These are phyloP conservation scores for Aspergillus jensenii DNA, from an alignment of 2,329 filamentous ascomycete species.

Conservation along the genomic window DNA sequence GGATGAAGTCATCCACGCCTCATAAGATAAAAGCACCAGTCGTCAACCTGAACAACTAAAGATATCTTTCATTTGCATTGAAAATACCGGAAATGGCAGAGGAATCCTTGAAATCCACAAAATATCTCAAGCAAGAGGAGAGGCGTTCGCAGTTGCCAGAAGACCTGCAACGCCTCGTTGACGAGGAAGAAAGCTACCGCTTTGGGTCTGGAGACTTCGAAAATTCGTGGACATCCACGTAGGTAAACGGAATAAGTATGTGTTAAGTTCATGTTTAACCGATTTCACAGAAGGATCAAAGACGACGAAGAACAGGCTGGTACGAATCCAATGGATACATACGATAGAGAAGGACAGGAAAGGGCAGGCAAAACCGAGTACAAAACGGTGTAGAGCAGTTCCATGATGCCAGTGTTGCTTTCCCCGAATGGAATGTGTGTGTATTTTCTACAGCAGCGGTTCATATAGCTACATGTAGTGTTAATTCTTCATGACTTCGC, in stretches of 20 bases:
- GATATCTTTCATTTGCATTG: neutral
- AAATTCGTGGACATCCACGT: neutral
- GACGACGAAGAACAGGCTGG: neutral
- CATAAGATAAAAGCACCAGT: neutral
- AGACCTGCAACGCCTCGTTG: neutral
- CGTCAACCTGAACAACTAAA: no score
- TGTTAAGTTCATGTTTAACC: neutral
- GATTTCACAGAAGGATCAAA: neutral
- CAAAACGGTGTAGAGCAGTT: neutral
- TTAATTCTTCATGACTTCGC: neutral
- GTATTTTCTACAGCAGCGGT: no score
- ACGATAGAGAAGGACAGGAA: neutral
- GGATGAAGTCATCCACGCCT: neutral
- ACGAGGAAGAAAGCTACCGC: neutral
- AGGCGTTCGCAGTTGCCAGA: neutral
- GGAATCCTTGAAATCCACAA: neutral
- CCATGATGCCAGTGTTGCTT: neutral
- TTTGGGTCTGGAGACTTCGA: neutral
- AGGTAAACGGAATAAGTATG: neutral
- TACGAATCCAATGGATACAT: neutral
- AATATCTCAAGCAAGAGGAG: neutral
- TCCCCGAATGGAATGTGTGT: no score
- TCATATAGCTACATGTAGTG: no score
- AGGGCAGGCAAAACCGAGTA: neutral
- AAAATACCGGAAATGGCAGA: neutral